Conservation (phyloP, 495 filamentous ascomycete species). For the Monascus purpureus region DNA sequence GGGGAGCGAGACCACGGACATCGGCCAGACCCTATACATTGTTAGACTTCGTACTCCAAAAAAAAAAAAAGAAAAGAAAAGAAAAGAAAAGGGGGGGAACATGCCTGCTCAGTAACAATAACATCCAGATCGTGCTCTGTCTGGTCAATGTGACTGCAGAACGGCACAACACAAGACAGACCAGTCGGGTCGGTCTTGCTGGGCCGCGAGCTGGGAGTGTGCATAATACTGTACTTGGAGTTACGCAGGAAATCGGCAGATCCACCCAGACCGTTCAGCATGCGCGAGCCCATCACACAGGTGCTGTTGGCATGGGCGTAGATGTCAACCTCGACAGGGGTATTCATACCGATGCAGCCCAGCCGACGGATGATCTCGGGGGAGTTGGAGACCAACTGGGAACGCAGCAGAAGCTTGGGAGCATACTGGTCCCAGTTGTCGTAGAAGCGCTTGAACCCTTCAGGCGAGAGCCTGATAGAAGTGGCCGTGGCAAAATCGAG, state of each 20-base stretch:
- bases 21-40: conserved; percentile 53
- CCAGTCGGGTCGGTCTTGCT: conserved; percentile 73
- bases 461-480: conserved; percentile 80
- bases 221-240: conserved; percentile 87
- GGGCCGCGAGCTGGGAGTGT: conserved; percentile 70
- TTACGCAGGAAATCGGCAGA: conserved; percentile 78
- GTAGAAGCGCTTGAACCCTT: conserved; percentile 89
- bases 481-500: conserved; percentile 88
- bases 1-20: conserved; percentile 66
- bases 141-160: conserved; percentile 89
- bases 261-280: conserved; percentile 85
- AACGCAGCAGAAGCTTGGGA: conserved; percentile 72
- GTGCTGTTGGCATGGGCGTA: conserved; percentile 91
- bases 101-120: conserved; percentile 63
- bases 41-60: no score
- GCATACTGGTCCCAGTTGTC: conserved; percentile 68
- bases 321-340: conserved; percentile 85
- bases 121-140: conserved; percentile 87
- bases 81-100: background rate
- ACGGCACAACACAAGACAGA: conserved; percentile 77
- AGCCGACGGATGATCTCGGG: conserved; percentile 86
- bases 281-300: conserved; percentile 79
- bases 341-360: conserved; percentile 92
- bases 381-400: conserved; percentile 82
- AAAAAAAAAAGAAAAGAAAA: no score